A percentile compares a stretch with the other conserved stretches of the same genome.
phyloP scores from a whole-genome alignment of 805 yeast genomes.

The Ogataea pignaliae region DNA sequence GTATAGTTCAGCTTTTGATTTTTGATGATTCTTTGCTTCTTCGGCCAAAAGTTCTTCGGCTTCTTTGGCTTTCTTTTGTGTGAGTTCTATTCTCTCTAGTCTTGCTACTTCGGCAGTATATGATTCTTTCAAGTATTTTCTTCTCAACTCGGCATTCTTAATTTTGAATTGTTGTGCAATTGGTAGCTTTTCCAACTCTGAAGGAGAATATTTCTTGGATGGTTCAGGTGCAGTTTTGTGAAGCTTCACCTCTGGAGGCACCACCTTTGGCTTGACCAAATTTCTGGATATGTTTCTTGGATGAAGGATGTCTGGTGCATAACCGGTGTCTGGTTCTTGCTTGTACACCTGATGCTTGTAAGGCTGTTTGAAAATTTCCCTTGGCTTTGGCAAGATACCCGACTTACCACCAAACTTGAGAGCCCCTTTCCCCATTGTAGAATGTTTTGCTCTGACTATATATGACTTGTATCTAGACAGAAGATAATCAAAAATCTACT shows the following conservation, averaged over 20 bases:
- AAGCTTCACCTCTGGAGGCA: constrained; percentile 60
- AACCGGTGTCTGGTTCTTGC: constrained; percentile 53
- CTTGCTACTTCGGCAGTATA: constrained; percentile 36
- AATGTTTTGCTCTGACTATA: too few relatives aligned
- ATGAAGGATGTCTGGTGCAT: constrained; percentile 65
- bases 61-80: constrained; percentile 21
- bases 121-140: constrained; percentile 64
- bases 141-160: constrained; percentile 61
- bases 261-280: constrained; percentile 46
- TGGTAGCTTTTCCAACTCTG: constrained; percentile 34
- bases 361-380: constrained; percentile 71
- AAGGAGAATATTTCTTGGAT: constrained; percentile 24
- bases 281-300: constrained; percentile 61
- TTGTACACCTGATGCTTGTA: constrained; percentile 47
- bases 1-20: constrained; percentile 50
- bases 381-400: constrained; percentile 76
- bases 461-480: too few relatives aligned
- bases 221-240: constrained; percentile 48
- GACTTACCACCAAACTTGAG: constrained; percentile 59
- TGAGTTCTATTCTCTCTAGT: constrained; percentile 30
- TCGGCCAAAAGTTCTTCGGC: constrained; percentile 22
- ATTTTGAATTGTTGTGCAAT: constrained; percentile 40
- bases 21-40: constrained; percentile 36
- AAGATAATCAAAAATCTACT: too few relatives aligned
- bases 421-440: constrained; percentile 44